Percentiles rank a stretch among this genome's conserved stretches.
Evolutionary conservation across 73 alveolate species (phyloP).

Genomic region (Effrenium voratum): DNA sequence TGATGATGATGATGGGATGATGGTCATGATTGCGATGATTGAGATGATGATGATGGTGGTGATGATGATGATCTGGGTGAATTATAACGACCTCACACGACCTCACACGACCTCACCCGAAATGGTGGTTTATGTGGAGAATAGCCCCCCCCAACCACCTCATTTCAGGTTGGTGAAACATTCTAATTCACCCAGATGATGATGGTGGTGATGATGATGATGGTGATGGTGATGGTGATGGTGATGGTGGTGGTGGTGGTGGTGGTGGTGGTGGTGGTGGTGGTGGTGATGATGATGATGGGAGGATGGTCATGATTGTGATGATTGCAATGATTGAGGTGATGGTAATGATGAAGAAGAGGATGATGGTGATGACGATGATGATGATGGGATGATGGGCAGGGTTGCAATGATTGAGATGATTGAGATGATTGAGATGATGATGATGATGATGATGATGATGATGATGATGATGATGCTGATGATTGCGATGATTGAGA

Average conservation of each 20-base stretch:
- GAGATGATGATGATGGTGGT: neutral
- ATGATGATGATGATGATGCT: slow-evolving; percentile 2
- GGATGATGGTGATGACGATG: neutral
- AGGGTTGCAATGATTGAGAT: neutral
- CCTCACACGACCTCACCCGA: no score
- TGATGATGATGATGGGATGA: no score
- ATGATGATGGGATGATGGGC: neutral
- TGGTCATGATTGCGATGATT: neutral
- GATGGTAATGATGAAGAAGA: neutral
- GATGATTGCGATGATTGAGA: neutral
- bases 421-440: neutral
- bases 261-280: no score
- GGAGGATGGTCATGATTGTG: neutral
- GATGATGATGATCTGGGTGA: neutral
- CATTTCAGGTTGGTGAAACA: no score
- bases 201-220: no score
- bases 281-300: no score
- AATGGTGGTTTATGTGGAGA: no score
- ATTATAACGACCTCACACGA: no score
- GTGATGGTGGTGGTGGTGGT: no score
- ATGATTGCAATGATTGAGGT: neutral
- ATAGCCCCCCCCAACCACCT: no score
- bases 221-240: no score
- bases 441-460: neutral
- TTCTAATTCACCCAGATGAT: no score